Evolutionary conservation across 129 eudicot genomes (phyloP), one percentile per base, ranked within the genome.

Genomic region (Ambrosia trifida): DNA sequence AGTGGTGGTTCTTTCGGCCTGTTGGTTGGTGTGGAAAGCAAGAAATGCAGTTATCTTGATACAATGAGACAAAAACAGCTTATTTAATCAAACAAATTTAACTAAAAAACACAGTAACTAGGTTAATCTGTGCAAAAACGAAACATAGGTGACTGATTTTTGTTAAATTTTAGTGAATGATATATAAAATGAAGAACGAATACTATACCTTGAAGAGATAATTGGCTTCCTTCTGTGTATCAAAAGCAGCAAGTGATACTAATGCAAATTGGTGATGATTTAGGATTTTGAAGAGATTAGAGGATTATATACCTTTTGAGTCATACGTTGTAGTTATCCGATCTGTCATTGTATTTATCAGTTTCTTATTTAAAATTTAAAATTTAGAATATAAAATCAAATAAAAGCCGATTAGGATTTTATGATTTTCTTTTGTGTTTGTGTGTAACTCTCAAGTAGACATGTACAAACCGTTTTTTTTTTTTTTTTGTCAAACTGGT

Each of bases 291-390:
- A 30, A 58, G 64, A 19, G 14, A 54, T 53, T 53, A 18, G 19
- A 13, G 61, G 31, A 18, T 59, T 28, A 60, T 60, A 60, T 60
- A 60, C 19, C 19, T 60, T 60, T 33, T 60, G 45, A 33, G 28
- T 61, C 45, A 33, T 32, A 43, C 13, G 18, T 13, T 11, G 65
- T 59, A 19, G 31, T 59, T 59, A 59, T 58, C 64, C 5, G 64
- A 19, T 54, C 1, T 8, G 35, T 20, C 3, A 3, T 18, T 56
- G 3, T 56, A 20, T 3, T 2, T 19, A 46, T 46, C 52, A 14
- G 4, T 50, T 3, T 50, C 56, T 50, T 46, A 44, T 44, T 14
- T 0, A 47, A 47, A 35, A 35, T 3, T 35, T 5, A 3, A 35
- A 35, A 35, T 35, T 5, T 35, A 35, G 4, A 35, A 5, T 35